These are phyloP conservation scores for Candida alai DNA, from an alignment of 805 yeast genomes.

Conservation along the genomic window DNA sequence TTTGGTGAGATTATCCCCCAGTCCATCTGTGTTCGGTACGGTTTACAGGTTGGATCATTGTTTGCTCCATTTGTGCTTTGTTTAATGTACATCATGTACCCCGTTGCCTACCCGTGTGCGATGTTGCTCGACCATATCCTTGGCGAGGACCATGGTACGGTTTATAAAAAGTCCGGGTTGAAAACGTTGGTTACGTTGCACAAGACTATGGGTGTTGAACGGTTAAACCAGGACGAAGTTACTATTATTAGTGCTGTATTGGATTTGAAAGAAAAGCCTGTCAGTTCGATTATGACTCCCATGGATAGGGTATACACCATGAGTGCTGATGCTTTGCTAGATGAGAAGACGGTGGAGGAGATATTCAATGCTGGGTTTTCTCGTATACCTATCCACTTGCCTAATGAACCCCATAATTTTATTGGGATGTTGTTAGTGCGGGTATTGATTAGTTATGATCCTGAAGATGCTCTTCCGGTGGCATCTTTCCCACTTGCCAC, in stretches of 20 bases:
- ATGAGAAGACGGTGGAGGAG: conserved; percentile 81
- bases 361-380: conserved; percentile 93
- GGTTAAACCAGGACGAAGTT: conserved; percentile 91
- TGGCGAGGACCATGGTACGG: conserved; percentile 96
- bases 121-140: conserved; percentile 70
- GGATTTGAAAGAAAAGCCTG: conserved; percentile 89
- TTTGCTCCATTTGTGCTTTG: conserved; percentile 83
- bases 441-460: conserved; percentile 90
- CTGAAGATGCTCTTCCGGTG: conserved; percentile 91
- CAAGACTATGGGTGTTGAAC: conserved; percentile 90
- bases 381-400: conserved; percentile 89
- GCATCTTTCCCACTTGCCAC: conserved; percentile 94
- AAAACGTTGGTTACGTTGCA: conserved; percentile 92
- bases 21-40: conserved; percentile 87
- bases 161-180: conserved; percentile 87
- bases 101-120: conserved; percentile 90
- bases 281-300: conserved; percentile 89
- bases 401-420: conserved; percentile 84
- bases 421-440: conserved; percentile 94
- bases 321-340: conserved; percentile 76
- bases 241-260: conserved; percentile 92
- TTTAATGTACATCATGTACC: conserved; percentile 87
- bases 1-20: conserved; percentile 98
- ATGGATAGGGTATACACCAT: conserved; percentile 84
- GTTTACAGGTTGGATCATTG: conserved; percentile 84